phyloP scores from a whole-genome alignment of 345 rosid genomes.

The Carallia brachiata region DNA sequence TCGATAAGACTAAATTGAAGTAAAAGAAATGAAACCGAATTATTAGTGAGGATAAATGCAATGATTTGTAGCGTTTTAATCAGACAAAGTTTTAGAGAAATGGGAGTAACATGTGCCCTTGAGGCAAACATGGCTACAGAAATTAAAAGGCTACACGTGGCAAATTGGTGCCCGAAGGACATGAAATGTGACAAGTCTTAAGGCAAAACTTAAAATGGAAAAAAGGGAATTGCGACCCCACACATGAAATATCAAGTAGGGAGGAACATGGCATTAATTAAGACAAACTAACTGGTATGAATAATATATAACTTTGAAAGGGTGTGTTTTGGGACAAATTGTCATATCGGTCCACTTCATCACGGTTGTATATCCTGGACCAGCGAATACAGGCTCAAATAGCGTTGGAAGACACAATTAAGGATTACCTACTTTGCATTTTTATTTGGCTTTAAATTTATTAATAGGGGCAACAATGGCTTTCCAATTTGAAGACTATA shows the following conservation, averaged over 20 bases:
- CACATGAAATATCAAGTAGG: background rate
- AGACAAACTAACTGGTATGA: background rate
- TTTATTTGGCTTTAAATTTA: no score
- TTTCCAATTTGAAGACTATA: no score
- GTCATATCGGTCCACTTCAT: slow-evolving; percentile 2
- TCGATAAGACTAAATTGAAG: no score
- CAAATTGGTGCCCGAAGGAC: background rate
- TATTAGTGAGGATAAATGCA: no score
- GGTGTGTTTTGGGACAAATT: background rate
- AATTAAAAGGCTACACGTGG: background rate
- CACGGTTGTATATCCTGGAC: slow-evolving; percentile 1
- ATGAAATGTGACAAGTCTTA: no score
- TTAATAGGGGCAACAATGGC: no score
- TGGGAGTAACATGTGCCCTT: background rate
- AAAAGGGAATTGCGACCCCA: background rate
- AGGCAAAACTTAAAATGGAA: background rate
- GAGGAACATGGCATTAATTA: no score
- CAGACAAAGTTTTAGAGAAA: no score
- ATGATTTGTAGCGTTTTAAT: no score
- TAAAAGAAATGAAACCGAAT: no score
- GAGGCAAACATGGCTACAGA: background rate
- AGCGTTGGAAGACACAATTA: background rate
- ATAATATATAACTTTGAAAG: background rate
- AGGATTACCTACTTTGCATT: background rate
- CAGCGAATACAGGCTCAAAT: background rate